phyloP scores from a whole-genome alignment of 1,284 basidiomycete genomes.

The Peniophora sp. region DNA sequence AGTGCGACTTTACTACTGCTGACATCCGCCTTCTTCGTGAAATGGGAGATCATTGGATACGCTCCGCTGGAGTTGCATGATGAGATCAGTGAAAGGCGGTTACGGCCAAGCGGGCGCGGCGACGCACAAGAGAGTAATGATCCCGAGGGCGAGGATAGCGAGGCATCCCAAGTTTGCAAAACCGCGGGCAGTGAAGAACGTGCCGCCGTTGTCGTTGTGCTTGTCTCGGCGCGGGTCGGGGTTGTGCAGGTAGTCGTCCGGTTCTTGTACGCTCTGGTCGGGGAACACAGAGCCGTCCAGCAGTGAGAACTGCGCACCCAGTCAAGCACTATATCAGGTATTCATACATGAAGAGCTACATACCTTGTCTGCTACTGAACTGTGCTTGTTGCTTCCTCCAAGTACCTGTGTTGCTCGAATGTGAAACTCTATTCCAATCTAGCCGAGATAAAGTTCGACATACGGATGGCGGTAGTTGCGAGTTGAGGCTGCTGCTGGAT shows the following conservation, averaged over 20 bases:
- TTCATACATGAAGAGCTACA: not conserved
- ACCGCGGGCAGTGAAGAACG: slow-evolving; percentile 29
- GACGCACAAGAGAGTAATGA: slow-evolving; percentile 15
- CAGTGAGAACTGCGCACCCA: not conserved
- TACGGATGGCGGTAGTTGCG: too few species aligned
- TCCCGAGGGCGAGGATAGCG: slow-evolving; percentile 16
- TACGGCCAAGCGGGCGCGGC: not conserved
- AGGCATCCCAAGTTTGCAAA: slow-evolving; percentile 31
- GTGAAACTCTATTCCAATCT: not conserved
- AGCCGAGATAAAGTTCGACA: not conserved
- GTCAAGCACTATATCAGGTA: not conserved
- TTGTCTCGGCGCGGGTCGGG: slow-evolving; percentile 30
- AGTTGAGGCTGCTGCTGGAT: too few species aligned
- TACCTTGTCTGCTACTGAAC: not conserved
- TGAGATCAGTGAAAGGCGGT: not conserved
- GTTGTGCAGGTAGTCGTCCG: slow-evolving; percentile 25
- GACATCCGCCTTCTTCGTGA: slow-evolving; percentile 13
- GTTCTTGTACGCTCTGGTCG: not conserved
- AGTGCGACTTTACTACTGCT: not conserved
- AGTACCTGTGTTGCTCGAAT: not conserved
- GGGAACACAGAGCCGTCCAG: not conserved
- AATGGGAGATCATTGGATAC: slow-evolving; percentile 35
- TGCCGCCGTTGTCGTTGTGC: slow-evolving; percentile 21
- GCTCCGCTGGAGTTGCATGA: slow-evolving; percentile 16
- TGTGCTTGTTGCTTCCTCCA: not conserved